Evolutionary conservation across 768 basidiomycete species (phyloP), one percentile per base, ranked within the genome.

Genomic region (Podaxis sp.): DNA sequence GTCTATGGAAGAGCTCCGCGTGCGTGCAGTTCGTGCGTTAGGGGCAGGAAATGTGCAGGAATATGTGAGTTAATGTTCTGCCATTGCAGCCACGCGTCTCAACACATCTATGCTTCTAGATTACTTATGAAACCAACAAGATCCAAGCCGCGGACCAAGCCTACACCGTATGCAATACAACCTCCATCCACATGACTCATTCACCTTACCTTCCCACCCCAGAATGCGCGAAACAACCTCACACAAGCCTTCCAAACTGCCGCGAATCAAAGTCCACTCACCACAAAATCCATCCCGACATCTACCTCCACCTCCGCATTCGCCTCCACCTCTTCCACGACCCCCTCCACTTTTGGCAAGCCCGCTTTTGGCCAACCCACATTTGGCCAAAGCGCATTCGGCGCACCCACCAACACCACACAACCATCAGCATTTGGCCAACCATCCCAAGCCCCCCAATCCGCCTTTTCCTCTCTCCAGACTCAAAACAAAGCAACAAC

Each of bases 1-100:
- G 64, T 90, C 87, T 0, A 83, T 84, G 0, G 95, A 96, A 68
- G 95, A 97, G 73, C 74, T 96, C 51, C 81, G 91, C 49, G 76
- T 88, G 40, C 86, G 82, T 65, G 90, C 90, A 5, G 77, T 79
- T 2, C 73, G 77, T 7, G 88, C 90, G 0, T 65, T 82, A 22
- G 79, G 81, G 64, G 76, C 79, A 7, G 86, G 86, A 19, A 86
- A 80, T 54, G 66, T 77, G 6, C 79, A 82, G 42, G 85, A 87
- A 79, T 95, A 95, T 72, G 93, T 93, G 66, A 66, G 88, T 79
- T n/a, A 3, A 17, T 28, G 15, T 38, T 0, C 28, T 9, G 60
- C 39, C 44, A 58, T 58, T 28, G 30, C 46, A 46, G 7, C 24
- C 19, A 22, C 0, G 17, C 11, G n/a, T 11, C 26, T 36, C 46